These are phyloP conservation scores for Corymbia maculata DNA, from an alignment of 345 rosid genomes.

Conservation along the genomic window DNA sequence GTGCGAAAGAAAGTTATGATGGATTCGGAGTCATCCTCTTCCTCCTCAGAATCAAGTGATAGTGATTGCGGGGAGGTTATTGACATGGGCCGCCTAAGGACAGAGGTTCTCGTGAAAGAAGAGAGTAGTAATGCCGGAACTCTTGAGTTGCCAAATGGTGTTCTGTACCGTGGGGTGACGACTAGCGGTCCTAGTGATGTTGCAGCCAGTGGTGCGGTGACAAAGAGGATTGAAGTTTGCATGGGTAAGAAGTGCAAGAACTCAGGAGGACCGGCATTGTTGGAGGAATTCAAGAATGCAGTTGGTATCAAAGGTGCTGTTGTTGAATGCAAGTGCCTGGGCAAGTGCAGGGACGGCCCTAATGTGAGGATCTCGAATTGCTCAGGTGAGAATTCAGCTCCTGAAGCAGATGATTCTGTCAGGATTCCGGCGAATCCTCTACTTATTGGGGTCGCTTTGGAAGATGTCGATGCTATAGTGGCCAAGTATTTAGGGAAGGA, in stretches of 20 bases:
- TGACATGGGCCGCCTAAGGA: conserved; percentile 34
- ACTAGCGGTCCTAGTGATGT: not conserved
- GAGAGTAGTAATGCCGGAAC: not conserved
- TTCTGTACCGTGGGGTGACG: not conserved
- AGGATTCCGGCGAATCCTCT: conserved; percentile 34
- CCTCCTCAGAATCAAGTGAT: conserved; percentile 40
- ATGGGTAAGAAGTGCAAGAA: conserved; percentile 76
- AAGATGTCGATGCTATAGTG: conserved; percentile 48
- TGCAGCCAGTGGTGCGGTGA: not conserved
- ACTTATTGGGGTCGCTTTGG: conserved; percentile 55
- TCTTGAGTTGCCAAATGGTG: not conserved
- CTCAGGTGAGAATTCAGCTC: not conserved
- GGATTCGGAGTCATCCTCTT: conserved; percentile 24
- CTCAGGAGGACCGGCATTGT: conserved; percentile 41
- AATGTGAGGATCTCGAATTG: conserved; percentile 34
- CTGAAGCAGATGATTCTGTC: conserved; percentile 8
- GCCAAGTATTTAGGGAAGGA: conserved; percentile 26
- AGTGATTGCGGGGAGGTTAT: conserved; percentile 41
- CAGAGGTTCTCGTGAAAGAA: not conserved
- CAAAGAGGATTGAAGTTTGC: conserved; percentile 53
- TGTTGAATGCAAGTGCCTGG: conserved; percentile 71
- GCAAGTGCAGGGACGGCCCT: conserved; percentile 70
- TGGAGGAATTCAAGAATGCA: conserved; percentile 46
- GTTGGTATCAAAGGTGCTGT: conserved; percentile 35
- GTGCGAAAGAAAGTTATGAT: conserved; percentile 9